phyloP scores from a whole-genome alignment of 2,329 filamentous ascomycete genomes.

The Colletotrichum eleusines region DNA sequence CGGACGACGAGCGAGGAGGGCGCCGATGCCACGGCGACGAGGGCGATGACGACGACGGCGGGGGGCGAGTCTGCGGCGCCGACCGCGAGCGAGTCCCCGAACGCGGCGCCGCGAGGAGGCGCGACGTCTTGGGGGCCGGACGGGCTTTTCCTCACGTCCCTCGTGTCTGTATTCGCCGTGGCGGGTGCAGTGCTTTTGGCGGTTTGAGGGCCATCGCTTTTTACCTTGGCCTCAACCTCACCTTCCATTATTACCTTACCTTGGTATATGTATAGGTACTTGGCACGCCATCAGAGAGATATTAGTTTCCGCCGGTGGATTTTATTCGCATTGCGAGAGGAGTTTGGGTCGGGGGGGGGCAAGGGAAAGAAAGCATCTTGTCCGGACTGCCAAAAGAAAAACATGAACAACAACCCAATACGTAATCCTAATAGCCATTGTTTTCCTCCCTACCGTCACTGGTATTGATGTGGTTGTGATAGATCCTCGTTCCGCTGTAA shows the following conservation, averaged over 20 bases:
- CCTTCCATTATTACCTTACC: neutral
- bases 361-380: neutral
- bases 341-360: neutral
- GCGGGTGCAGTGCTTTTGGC: conserved; percentile 4
- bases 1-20: conserved; percentile 7
- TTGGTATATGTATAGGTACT: neutral
- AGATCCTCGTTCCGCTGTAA: neutral
- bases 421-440: neutral
- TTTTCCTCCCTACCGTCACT: neutral
- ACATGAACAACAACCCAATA: too few species aligned
- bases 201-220: neutral
- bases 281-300: neutral
- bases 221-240: neutral
- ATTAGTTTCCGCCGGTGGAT: neutral
- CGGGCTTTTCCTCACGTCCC: neutral
- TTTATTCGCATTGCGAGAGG: neutral
- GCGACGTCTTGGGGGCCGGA: neutral
- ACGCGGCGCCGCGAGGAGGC: conserved; percentile 3
- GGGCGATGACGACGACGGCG: neutral
- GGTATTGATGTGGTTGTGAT: neutral
- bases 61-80: conserved; percentile 5
- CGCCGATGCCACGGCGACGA: neutral
- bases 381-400: neutral
- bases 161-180: conserved; percentile 8
- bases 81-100: conserved; percentile 16